Percentiles rank a stretch among this genome's conserved stretches.
These are phyloP conservation scores for Candida qinlingensis DNA, from an alignment of 805 yeast species.

Conservation along the genomic window DNA sequence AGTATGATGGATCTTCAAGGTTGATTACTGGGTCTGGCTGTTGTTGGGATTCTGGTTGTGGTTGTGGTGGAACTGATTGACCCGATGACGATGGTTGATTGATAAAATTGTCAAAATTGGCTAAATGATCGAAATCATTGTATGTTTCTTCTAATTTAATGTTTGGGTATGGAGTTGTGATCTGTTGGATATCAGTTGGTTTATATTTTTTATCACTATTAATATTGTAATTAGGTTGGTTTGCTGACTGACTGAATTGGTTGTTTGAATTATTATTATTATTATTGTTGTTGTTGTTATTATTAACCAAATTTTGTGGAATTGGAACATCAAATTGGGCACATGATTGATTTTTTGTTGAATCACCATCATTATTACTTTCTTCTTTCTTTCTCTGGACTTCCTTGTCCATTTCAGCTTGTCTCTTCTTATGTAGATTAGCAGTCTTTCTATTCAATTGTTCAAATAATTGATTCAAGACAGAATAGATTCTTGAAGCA, in stretches of 20 bases:
- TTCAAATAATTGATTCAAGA: conserved; percentile 75
- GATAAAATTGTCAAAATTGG: conserved; percentile 26
- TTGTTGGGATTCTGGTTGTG: background rate
- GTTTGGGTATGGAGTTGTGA: conserved; percentile 10
- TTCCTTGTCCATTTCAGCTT: conserved; percentile 5
- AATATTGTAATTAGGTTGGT: background rate
- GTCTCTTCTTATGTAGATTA: conserved; percentile 29
- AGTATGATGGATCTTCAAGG: no score
- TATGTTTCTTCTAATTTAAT: conserved; percentile 20
- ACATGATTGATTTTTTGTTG: background rate
- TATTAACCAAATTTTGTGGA: conserved; percentile 23
- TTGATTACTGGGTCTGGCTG: no score
- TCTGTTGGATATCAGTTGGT: conserved; percentile 3
- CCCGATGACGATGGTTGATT: conserved; percentile 16
- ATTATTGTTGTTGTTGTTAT: conserved; percentile 9
- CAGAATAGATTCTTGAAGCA: conserved; percentile 73
- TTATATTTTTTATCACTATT: background rate
- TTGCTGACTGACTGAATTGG: no score
- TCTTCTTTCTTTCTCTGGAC: conserved; percentile 7
- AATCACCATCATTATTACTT: conserved; percentile 9
- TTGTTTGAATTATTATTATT: background rate
- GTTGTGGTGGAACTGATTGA: background rate
- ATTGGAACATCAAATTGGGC: conserved; percentile 17
- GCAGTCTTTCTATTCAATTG: conserved; percentile 73
- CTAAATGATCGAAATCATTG: conserved; percentile 24